phyloP scores from a whole-genome alignment of 257 asterid genomes.

The Solanum appendiculatum region DNA sequence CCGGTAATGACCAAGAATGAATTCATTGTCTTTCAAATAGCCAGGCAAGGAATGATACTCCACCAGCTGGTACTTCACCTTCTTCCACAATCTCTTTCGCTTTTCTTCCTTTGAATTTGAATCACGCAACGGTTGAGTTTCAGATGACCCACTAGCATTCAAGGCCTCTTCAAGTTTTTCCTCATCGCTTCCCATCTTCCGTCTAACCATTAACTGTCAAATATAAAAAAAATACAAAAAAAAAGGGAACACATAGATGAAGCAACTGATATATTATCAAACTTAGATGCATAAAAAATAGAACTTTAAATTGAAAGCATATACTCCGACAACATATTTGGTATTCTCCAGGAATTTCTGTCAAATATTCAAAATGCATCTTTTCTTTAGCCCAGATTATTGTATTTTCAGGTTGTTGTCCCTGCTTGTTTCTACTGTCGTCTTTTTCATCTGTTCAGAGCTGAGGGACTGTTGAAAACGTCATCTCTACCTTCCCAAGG shows the following conservation, averaged over 20 bases:
- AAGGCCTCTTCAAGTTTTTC: constrained; percentile 15
- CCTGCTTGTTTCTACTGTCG: background rate
- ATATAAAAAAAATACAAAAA: constrained; percentile 1
- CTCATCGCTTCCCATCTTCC: constrained; percentile 42
- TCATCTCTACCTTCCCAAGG: too few relatives aligned
- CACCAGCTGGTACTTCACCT: constrained; percentile 86
- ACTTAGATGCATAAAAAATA: background rate
- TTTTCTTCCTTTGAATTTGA: constrained; percentile 32
- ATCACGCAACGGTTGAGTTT: constrained; percentile 5
- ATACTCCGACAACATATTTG: background rate
- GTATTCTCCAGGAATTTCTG: background rate
- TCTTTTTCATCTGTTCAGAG: background rate
- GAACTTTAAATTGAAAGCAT: background rate
- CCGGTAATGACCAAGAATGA: constrained; percentile 67
- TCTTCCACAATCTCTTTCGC: constrained; percentile 73
- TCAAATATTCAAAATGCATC: background rate
- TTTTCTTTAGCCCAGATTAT: background rate
- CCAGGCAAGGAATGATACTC: constrained; percentile 90
- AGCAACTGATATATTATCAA: background rate
- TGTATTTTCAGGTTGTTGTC: background rate
- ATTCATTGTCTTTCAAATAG: constrained; percentile 95
- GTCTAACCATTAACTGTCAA: background rate
- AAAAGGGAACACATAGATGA: background rate
- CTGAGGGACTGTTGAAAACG: background rate
- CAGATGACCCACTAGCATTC: constrained; percentile 18